Evolutionary conservation across 169 alveolate species (phyloP).

Genomic region (Neospora caninum): DNA sequence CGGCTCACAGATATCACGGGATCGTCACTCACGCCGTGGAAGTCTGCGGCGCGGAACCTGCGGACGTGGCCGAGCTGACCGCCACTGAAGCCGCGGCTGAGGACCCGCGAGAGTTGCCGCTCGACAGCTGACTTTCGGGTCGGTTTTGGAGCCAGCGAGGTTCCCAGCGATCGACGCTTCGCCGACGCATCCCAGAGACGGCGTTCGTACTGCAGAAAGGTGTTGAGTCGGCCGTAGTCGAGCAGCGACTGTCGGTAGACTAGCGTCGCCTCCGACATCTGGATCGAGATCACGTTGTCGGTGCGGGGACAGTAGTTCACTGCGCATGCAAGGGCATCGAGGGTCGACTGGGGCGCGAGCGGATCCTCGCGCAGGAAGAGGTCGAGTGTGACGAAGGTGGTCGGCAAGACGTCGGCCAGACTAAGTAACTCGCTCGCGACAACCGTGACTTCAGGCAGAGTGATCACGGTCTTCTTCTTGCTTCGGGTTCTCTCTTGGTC

Average conservation of each 20-base stretch:
- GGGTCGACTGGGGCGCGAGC: conserved; percentile 58
- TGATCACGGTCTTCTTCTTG: conserved; percentile 53
- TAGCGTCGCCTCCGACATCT: neutral
- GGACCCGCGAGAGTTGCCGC: neutral
- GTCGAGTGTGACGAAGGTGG: conserved; percentile 58
- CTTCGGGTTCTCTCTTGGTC: conserved; percentile 43
- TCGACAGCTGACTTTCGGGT: neutral
- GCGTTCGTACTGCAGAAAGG: conserved; percentile 11
- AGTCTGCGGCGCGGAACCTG: neutral
- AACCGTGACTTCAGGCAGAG: conserved; percentile 45
- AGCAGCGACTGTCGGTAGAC: conserved; percentile 11
- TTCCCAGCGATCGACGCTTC: neutral
- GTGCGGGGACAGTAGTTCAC: conserved; percentile 52
- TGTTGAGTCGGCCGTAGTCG: conserved; percentile 32
- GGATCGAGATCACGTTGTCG: conserved; percentile 29
- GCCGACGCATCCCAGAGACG: neutral
- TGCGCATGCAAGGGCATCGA: conserved; percentile 66
- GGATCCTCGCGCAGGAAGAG: conserved; percentile 50
- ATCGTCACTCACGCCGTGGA: neutral
- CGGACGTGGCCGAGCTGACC: neutral
- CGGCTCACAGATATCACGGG: neutral
- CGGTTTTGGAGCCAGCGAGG: neutral
- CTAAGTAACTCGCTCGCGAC: conserved; percentile 59
- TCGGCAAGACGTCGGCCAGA: conserved; percentile 61
- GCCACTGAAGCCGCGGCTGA: neutral